phyloP scores from a whole-genome alignment of 257 asterid genomes.

The Lycium barbarum region DNA sequence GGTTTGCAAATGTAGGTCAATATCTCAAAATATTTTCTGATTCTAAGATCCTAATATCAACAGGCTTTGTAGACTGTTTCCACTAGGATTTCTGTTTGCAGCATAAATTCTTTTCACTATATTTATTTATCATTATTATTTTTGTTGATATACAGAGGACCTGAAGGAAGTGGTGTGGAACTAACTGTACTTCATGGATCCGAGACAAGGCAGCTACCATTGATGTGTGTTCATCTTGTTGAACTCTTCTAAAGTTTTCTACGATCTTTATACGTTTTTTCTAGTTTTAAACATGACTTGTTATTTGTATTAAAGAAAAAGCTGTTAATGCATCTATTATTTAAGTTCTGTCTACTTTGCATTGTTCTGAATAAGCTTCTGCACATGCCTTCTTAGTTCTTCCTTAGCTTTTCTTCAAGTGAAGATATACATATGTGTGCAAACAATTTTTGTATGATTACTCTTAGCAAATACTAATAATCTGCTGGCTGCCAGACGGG shows the following conservation, averaged over 20 bases:
- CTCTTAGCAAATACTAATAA: constrained; percentile 34
- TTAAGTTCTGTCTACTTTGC: background rate
- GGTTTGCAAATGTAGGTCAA: background rate
- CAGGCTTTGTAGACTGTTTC: background rate
- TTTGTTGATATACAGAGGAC: constrained; percentile 70
- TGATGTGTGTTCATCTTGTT: constrained; percentile 59
- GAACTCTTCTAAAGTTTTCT: constrained; percentile 4
- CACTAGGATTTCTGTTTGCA: background rate
- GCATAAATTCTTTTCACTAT: background rate
- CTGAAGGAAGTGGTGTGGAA: constrained; percentile 91
- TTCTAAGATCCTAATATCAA: background rate
- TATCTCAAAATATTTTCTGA: constrained; percentile 24
- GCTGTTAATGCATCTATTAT: background rate
- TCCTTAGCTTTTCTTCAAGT: background rate
- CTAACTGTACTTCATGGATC: constrained; percentile 68
- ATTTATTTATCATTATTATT: background rate
- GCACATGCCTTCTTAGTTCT: background rate
- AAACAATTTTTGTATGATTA: background rate
- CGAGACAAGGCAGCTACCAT: constrained; percentile 65
- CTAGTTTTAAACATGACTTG: background rate
- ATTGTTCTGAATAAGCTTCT: background rate
- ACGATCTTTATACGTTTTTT: background rate
- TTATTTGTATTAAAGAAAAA: background rate
- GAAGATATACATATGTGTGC: background rate
- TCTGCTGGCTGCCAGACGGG: constrained; percentile 65